Conservation (phyloP, 2,329 filamentous ascomycete genomes). For the Trematosphaeria pertusa region DNA sequence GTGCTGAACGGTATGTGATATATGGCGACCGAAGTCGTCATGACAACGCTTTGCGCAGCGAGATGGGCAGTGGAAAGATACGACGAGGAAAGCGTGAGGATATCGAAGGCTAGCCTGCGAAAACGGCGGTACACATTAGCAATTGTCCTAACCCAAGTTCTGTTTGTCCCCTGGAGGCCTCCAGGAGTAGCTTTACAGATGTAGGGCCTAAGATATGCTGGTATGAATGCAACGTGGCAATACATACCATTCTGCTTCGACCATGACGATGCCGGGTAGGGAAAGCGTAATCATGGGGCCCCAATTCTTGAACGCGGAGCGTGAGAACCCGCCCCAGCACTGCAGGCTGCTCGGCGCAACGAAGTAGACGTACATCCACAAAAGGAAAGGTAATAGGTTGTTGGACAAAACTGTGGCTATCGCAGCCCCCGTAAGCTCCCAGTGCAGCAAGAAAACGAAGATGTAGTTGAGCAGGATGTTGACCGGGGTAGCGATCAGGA, state of each 20-base stretch:
- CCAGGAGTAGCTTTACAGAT: too few species aligned
- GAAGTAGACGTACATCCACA: constrained; percentile 56
- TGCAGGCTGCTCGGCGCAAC: constrained; percentile 47
- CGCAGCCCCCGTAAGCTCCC: constrained; percentile 61
- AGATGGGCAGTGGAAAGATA: constrained; percentile 81
- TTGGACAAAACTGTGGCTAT: constrained; percentile 59
- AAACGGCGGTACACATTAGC: too few species aligned
- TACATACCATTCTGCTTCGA: constrained; percentile 74
- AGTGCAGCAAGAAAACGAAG: constrained; percentile 50
- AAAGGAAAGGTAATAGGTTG: constrained; percentile 56
- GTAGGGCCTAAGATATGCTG: too few species aligned
- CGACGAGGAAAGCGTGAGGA: constrained; percentile 73
- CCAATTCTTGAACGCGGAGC: constrained; percentile 75
- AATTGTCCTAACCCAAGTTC: too few species aligned
- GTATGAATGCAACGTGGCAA: too few species aligned
- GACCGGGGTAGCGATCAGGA: constrained; percentile 56
- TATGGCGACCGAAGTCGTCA: constrained; percentile 45
- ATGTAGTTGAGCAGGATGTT: constrained; percentile 60
- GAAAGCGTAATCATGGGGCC: constrained; percentile 86
- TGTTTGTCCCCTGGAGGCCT: too few species aligned
- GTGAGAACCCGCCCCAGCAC: constrained; percentile 77
- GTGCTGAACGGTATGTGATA: constrained; percentile 48
- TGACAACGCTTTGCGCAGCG: constrained; percentile 71
- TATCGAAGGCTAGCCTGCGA: constrained; percentile 47
- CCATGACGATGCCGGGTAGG: constrained; percentile 89